These are phyloP conservation scores for Trifolium subterraneum DNA, from an alignment of 306 rosid genomes.

Conservation along the genomic window DNA sequence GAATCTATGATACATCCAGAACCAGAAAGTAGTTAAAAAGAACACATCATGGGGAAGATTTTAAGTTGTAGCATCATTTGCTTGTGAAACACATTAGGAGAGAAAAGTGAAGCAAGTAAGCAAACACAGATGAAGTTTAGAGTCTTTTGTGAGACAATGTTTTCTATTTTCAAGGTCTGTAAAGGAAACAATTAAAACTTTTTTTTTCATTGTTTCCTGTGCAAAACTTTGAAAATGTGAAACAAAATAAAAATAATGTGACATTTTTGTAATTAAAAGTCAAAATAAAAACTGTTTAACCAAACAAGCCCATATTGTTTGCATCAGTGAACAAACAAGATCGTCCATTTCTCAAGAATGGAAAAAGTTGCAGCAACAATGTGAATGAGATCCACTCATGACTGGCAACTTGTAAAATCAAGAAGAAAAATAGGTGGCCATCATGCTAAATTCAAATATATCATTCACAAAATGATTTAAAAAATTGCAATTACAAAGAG, in stretches of 20 bases:
- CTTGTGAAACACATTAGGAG: background rate
- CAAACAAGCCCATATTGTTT: background rate
- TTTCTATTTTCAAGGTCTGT: background rate
- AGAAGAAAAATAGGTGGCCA: background rate
- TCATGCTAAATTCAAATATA: conserved; percentile 12
- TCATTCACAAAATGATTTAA: conserved; percentile 30
- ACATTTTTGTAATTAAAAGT: background rate
- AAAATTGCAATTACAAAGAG: conserved; percentile 13
- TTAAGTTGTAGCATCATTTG: conserved; percentile 8
- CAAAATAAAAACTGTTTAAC: background rate
- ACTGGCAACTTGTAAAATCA: conserved; percentile 32
- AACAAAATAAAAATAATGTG: background rate
- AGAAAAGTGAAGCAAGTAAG: conserved; percentile 3
- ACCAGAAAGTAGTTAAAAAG: background rate
- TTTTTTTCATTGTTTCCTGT: background rate
- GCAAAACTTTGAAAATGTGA: background rate
- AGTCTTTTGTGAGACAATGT: background rate
- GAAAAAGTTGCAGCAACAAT: conserved; percentile 27
- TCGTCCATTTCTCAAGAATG: conserved; percentile 16
- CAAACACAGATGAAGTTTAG: conserved; percentile 5
- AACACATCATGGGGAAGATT: conserved; percentile 2
- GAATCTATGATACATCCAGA: conserved; percentile 1
- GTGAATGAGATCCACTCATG: conserved; percentile 20
- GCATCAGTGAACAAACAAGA: background rate
- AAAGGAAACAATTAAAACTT: background rate